Evolutionary conservation across 495 filamentous ascomycete species (phyloP).

Genomic region (Thermochaetoides thermophila): DNA sequence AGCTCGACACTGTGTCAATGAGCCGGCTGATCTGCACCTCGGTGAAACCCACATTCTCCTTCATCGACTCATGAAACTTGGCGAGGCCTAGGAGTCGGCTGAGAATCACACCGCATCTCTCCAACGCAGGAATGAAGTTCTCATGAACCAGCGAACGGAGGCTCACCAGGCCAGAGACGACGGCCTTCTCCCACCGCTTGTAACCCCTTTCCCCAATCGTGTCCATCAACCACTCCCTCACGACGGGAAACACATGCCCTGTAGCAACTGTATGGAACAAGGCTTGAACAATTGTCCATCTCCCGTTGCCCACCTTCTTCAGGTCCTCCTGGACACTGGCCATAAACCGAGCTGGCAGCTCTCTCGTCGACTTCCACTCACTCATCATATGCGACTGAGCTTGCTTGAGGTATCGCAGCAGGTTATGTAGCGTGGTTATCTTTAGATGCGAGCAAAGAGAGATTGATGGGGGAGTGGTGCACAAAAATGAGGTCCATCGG

Average conservation of each 20-base stretch:
- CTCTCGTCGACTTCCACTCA: constrained; percentile 71
- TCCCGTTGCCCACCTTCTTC: constrained; percentile 21
- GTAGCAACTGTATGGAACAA: constrained; percentile 78
- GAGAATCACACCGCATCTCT: constrained; percentile 68
- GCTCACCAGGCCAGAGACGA: constrained; percentile 57
- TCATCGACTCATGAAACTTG: constrained; percentile 59
- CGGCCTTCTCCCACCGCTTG: constrained; percentile 88
- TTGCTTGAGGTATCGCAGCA: constrained; percentile 69
- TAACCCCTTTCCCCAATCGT: constrained; percentile 79
- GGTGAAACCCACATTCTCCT: constrained; percentile 49
- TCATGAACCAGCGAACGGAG: constrained; percentile 69
- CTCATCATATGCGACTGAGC: constrained; percentile 56
- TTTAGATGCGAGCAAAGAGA: constrained; percentile 71
- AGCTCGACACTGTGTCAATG: constrained; percentile 57
- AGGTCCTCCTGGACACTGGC: constrained; percentile 56
- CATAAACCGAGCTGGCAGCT: constrained; percentile 64
- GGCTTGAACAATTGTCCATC: constrained; percentile 48
- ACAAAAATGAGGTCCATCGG: constrained; percentile 77
- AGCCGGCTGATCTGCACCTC: constrained; percentile 33
- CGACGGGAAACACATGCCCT: constrained; percentile 57
- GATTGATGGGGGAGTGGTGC: constrained; percentile 58
- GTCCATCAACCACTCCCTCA: constrained; percentile 84
- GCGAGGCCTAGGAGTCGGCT: constrained; percentile 76
- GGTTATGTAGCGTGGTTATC: constrained; percentile 62
- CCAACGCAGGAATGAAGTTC: constrained; percentile 73